Base-by-base conservation (phyloP, 306 rosid species). In the Amphicarpaea edgeworthii region DNA sequence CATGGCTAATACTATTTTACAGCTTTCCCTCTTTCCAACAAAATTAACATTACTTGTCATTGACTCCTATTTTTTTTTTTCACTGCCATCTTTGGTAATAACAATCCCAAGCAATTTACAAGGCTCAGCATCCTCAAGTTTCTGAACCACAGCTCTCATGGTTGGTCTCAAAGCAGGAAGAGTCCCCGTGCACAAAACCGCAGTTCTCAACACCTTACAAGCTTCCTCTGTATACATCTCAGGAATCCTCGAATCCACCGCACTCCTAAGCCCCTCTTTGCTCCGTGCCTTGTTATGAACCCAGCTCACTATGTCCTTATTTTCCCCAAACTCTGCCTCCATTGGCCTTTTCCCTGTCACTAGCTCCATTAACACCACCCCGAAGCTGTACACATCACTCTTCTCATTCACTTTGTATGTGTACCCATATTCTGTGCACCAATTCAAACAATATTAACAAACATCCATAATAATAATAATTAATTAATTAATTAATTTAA, bases 331-430 rank as follows among this genome's bases (percentile, higher is more conserved):
- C 42, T 87, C 97, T 0, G 89, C 40, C 24, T 96, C 98, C 1
- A 81, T 92, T 3, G 99, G 90, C 82, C 84, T 96, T 61, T 89
- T 96, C 0, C 99, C 97, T 0, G 87, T 89, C 68, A 92, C 98
- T 1, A 96, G 63, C 83, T 96, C 99, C 93, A 96, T 84, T 10
- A 96, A 43, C 21, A 96, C 99, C 20, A 96, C 99, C 2, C 99
- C 97, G 40, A 92, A 95, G 41, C 99, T 95, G 23, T 95, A 95
- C 41, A 95, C 97, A 6, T 96, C 99, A 59, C 98, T 88, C 83
- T 96, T 96, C 87, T 92, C 99, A 14, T 84, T 93, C 60, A 96
- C 97, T 41, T 80, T 92, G 87, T 79, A 81, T 0, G 92, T 90
- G 84, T 96, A 96, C 0, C 93, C 99, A 72, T 92, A 96, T 65